phyloP scores from a whole-genome alignment of 768 basidiomycete species.

The Podaxis rugospora region DNA sequence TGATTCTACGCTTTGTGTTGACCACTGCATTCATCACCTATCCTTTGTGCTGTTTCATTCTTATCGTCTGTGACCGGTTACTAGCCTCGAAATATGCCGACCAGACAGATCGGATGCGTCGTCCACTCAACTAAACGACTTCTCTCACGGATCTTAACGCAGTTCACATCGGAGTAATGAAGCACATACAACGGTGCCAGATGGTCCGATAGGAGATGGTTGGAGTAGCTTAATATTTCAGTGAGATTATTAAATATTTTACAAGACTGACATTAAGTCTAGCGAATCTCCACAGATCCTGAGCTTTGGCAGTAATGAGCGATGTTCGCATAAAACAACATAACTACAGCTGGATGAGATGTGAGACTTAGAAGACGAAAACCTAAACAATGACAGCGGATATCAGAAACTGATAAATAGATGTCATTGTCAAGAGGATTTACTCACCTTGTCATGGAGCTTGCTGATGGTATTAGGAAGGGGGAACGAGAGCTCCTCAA shows the following conservation, averaged over 20 bases:
- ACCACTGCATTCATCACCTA: not conserved
- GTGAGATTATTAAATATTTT: not conserved
- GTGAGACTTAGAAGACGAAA: slow-evolving; percentile 36
- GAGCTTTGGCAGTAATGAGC: not conserved
- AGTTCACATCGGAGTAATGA: not conserved
- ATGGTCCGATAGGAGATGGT: not conserved
- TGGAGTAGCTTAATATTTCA: not conserved
- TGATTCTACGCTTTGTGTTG: not conserved
- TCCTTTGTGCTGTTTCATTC: not conserved
- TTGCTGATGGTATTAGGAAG: slow-evolving; percentile 90
- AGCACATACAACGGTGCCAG: not conserved
- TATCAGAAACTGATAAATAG: slow-evolving; percentile 6
- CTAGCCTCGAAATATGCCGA: slow-evolving; percentile 59
- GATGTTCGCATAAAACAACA: not conserved
- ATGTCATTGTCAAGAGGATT: slow-evolving; percentile 9
- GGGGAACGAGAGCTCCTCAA: slow-evolving; percentile 84
- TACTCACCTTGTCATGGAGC: slow-evolving; percentile 74
- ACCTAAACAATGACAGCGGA: slow-evolving; percentile 23
- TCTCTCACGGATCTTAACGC: not conserved
- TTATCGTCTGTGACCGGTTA: not conserved
- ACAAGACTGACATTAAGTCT: not conserved
- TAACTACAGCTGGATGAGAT: not conserved
- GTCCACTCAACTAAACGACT: slow-evolving; percentile 35
- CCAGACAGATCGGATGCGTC: slow-evolving; percentile 62
- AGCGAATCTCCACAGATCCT: not conserved